Base-by-base conservation (phyloP, 768 basidiomycete species). In the Psilocybe tampanensis region DNA sequence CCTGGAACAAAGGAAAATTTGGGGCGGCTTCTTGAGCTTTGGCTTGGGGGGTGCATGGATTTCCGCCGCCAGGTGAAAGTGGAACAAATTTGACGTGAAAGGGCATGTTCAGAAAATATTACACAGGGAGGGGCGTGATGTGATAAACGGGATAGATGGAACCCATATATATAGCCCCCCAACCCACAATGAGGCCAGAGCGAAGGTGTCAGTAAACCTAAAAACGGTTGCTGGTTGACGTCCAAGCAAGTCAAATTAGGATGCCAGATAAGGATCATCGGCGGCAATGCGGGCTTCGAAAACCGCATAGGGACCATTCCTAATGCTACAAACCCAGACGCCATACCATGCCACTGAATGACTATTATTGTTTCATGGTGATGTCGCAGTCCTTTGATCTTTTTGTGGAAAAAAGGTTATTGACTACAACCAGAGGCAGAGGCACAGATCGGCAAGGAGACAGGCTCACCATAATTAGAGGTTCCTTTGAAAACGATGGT, bases 151-250 rank as follows among this genome's bases (percentile, higher is more conserved):
- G 47, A 33, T 49, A 43, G 24, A 55, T 52, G 36, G 44, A 33
- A 23, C 23, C 32, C 61, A 64, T 64, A 62, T 64, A 64, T 64
- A 62, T 54, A 15, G 22, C 55, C 19, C 19, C 29, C 43, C 29
- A 47, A 54, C 42, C 44, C 8, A 45, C 44, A 50, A 34, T 26
- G 52, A 59, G 61, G 50, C 52, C 47, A 48, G 18, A 26, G 18
- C 26, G 6, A 29, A 54, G 41, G 52, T 36, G 44, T 43, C 36
- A 47, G 42, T 34, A 47, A 48, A 47, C 52, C 39, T n/a, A 15
- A 39, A 39, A 39, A 39, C 13, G 36, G 36, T 39, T 13, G 15
- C 7, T 39, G 36, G 36, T 39, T 39, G 36, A 39, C 36, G 36
- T 39, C 7, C 56, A 62, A 60, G 61, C 55, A n/a, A 45, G 59